Evolutionary conservation across 306 rosid genomes (phyloP).

Genomic region (Senna tora): DNA sequence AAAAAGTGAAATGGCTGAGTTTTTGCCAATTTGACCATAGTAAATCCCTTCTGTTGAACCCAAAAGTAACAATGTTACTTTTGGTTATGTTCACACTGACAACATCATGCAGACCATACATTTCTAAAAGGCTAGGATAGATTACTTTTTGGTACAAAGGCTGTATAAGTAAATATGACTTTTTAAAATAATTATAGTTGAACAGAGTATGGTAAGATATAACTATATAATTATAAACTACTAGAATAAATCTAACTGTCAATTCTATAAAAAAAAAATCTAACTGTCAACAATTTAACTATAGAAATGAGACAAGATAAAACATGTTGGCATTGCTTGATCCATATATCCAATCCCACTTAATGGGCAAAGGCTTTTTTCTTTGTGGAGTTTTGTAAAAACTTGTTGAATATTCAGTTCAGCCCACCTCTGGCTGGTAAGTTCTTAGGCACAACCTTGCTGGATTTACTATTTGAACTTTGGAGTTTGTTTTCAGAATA

Average conservation of each 20-base stretch:
- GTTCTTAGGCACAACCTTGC: background rate
- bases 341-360: too few relatives aligned
- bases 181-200: background rate
- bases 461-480: constrained; percentile 3
- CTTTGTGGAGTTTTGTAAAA: background rate
- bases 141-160: constrained; percentile 8
- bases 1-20: constrained; percentile 10
- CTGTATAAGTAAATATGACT: constrained; percentile 6
- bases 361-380: too few relatives aligned
- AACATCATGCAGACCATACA: background rate
- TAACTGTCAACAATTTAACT: too few relatives aligned
- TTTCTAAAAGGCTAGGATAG: constrained; percentile 21
- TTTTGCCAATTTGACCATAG: background rate
- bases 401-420: background rate
- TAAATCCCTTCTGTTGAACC: constrained; percentile 18
- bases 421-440: background rate
- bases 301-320: too few relatives aligned
- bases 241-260: too few relatives aligned
- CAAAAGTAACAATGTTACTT: constrained; percentile 3
- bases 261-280: too few relatives aligned
- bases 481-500: background rate
- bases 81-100: background rate
- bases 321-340: too few relatives aligned
- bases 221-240: too few relatives aligned
- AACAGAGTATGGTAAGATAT: too few relatives aligned